Base-by-base conservation (phyloP, 192 early-diverging fungal species). In the Ambispora gerdemannii region DNA sequence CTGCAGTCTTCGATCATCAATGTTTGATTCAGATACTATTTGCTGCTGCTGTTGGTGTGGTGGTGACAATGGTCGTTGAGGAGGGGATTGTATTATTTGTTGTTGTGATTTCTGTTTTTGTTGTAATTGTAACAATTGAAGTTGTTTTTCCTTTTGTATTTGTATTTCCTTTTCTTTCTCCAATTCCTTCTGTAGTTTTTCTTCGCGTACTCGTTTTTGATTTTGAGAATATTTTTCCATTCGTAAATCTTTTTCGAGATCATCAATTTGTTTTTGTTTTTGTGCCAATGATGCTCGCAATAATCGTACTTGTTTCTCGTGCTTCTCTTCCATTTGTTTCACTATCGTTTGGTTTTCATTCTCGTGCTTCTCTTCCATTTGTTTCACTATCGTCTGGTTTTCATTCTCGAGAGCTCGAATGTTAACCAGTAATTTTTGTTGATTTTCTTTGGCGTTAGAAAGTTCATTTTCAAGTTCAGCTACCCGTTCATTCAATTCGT, bases 321-420 rank as follows among this genome's bases (percentile, higher is more conserved):
- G 53, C 47, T 70, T 70, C 36, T 70, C 68, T 30, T 70, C 68
- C 6, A 70, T 20, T 70, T 70, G 68, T 70, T 70, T 70, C 8
- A 59, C 30, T 8, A 22, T 7, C 13, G 36, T 22, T n/a, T 58
- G 0, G 31, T 70, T 56, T 0, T 70, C n/a, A n/a, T 70, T 70
- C 28, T 59, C 36, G 34, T 70, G 53, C 47, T 70, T 70, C 36
- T 70, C 68, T 30, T 70, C 68, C 6, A 70, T 20, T 70, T 70
- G 68, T 70, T 70, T 70, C 8, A 59, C 30, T 8, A 22, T 7
- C 13, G 36, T 22, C 10, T 58, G 0, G 31, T 70, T 56, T 0
- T 70, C 68, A 15, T 35, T 20, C 35, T 70, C 55, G 15, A 43
- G 27, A 22, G 56, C 55, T 22, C 47, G 22, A 27, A 55, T 50